Base-by-base conservation (phyloP, 331 rosid genomes). In the Rhamnella rubrinervis region DNA sequence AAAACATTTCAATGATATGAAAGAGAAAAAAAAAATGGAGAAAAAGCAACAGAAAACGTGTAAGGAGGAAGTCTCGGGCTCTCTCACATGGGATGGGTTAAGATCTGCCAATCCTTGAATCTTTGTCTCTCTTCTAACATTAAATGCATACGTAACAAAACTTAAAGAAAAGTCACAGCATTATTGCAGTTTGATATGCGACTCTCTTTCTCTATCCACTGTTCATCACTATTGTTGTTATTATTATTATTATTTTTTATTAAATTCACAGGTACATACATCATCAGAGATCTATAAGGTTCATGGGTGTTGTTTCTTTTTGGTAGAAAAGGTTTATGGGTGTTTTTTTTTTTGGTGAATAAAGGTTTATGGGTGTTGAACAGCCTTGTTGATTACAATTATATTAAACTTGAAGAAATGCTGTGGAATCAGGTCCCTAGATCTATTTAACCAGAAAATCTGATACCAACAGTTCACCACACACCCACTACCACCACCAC, bases 401-500 rank as follows among this genome's bases (percentile, higher is more conserved):
- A 41, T 31, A 28, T 26, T 53, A 53, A 17, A 26, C n/a, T 37
- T 19, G 44, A 20, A 37, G 37, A 63, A 41, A 63, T 15, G 26
- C 51, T 28, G 40, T 41, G 59, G 31, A 37, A 7, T 71, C 75
- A 50, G 57, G 67, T 58, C 8, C 65, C 38, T 63, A 83, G 95
- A 89, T 87, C 96, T 75, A 75, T 73, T 65, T 76, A 49, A 76
- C 82, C 49, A 57, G 58, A 77, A 40, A 25, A 47, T 11, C 37
- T 78, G 88, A 85, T 66, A 77, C 85, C 76, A 72, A 83, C 85
- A 61, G 78, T 73, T 71, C 75, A 79, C 84, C 83, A 26, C 78
- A 61, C 66, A 72, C 53, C 55, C 73, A 60, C 71, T 26, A 13
- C 59, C 67, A 44, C 47, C 75, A 15, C 25, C 66, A 59, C 67